phyloP scores from a whole-genome alignment of 108 stramenopile species.

The Pseudonitzschia delicatissima region DNA sequence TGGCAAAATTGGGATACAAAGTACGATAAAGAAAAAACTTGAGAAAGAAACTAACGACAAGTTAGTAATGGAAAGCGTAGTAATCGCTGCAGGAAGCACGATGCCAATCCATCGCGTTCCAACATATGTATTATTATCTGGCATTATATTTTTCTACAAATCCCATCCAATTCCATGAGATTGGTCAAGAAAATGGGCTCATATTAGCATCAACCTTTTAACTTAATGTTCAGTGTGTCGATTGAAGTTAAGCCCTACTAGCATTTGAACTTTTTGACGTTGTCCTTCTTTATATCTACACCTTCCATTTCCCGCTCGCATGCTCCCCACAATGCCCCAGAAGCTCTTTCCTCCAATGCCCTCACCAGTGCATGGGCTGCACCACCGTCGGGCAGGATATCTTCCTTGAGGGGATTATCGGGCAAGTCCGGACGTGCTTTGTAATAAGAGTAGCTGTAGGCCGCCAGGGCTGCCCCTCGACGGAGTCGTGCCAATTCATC shows the following conservation, averaged over 20 bases:
- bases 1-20: constrained; percentile 52
- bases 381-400: constrained; percentile 36
- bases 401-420: constrained; percentile 30
- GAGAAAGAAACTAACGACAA: not conserved
- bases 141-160: too few relatives aligned
- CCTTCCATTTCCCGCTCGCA: constrained; percentile 24
- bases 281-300: not conserved
- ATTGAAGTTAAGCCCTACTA: too few relatives aligned
- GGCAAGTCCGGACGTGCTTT: constrained; percentile 15
- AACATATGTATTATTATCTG: too few relatives aligned
- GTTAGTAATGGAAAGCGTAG: constrained; percentile 3
- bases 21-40: constrained; percentile 15
- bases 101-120: too few relatives aligned
- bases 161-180: too few relatives aligned
- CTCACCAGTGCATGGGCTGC: constrained; percentile 31
- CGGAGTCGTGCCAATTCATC: constrained; percentile 35
- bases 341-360: constrained; percentile 37
- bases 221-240: too few relatives aligned
- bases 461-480: constrained; percentile 18
- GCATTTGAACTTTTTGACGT: constrained; percentile 1
- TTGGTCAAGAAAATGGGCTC: too few relatives aligned
- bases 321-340: constrained; percentile 29
- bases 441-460: constrained; percentile 32
- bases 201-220: too few relatives aligned
- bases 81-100: too few relatives aligned